These are phyloP conservation scores for Colletotrichum siamense DNA, from an alignment of 2,329 filamentous ascomycete genomes.

Conservation along the genomic window DNA sequence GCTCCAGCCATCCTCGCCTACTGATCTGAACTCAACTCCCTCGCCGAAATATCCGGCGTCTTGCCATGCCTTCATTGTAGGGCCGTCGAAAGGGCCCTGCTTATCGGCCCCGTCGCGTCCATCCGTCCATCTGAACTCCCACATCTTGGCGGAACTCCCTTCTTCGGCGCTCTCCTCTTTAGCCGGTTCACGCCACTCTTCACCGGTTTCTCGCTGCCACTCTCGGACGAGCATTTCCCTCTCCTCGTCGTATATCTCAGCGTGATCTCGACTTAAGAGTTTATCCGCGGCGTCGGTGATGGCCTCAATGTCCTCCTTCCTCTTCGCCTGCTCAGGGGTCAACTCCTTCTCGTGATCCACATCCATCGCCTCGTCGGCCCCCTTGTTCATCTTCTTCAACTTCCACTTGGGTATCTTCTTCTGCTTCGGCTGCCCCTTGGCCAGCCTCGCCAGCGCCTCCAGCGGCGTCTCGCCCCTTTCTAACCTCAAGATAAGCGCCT, in stretches of 20 bases:
- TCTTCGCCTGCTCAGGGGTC: constrained; percentile 71
- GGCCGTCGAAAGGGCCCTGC: constrained; percentile 86
- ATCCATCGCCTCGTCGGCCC: constrained; percentile 68
- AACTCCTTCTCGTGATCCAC: constrained; percentile 65
- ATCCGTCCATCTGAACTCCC: constrained; percentile 95
- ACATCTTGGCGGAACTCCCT: constrained; percentile 52
- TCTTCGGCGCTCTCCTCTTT: constrained; percentile 34
- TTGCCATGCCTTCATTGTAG: constrained; percentile 90
- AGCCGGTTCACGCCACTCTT: constrained; percentile 74
- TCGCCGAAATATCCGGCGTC: constrained; percentile 92
- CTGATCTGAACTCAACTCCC: constrained; percentile 78
- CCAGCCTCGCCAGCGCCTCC: constrained; percentile 84
- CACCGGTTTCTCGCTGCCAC: constrained; percentile 84
- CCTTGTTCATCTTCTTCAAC: constrained; percentile 69
- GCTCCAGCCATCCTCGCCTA: constrained; percentile 63
- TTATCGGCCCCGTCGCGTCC: constrained; percentile 78
- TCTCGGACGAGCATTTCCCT: constrained; percentile 83
- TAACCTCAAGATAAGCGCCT: constrained; percentile 73
- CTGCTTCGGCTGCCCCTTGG: constrained; percentile 65
- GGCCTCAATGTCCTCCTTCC: constrained; percentile 76
- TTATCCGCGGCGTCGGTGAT: constrained; percentile 92
- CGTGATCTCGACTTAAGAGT: constrained; percentile 80
- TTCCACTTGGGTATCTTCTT: constrained; percentile 71
- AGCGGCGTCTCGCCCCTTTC: constrained; percentile 85
- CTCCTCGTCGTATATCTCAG: constrained; percentile 91